These are phyloP conservation scores for Morella rubra DNA, from an alignment of 306 rosid species.

Conservation along the genomic window DNA sequence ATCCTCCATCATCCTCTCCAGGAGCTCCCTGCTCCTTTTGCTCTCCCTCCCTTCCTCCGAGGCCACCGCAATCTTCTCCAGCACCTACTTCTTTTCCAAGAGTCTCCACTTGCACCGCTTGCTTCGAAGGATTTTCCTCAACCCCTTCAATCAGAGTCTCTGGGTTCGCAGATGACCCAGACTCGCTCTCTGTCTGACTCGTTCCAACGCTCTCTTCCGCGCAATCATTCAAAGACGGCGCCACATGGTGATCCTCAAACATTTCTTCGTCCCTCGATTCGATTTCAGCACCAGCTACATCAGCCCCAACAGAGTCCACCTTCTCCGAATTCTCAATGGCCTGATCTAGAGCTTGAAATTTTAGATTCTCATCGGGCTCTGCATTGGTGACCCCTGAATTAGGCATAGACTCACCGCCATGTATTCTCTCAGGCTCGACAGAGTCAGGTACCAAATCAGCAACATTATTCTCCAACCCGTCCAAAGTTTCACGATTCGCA, in stretches of 20 bases:
- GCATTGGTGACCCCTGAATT: neutral
- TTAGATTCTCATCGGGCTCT: neutral
- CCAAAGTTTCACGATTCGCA: neutral
- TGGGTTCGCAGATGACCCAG: conserved; percentile 3
- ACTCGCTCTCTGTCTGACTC: conserved; percentile 19
- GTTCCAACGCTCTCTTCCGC: conserved; percentile 31
- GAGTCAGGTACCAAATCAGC: neutral
- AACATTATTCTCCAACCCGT: neutral
- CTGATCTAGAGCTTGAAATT: neutral
- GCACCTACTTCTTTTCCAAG: neutral
- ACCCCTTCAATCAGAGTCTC: conserved; percentile 11
- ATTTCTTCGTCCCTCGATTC: neutral
- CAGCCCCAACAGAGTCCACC: conserved; percentile 1
- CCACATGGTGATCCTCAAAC: neutral
- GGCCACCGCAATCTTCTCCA: neutral
- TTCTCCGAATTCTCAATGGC: neutral
- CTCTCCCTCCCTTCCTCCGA: conserved; percentile 9
- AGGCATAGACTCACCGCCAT: neutral
- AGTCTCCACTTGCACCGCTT: conserved; percentile 14
- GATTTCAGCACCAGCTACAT: neutral
- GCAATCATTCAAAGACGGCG: neutral
- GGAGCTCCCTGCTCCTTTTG: conserved; percentile 23
- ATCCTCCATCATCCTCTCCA: conserved; percentile 59
- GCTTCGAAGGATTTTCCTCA: conserved; percentile 19
- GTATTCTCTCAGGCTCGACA: neutral